These are phyloP conservation scores for Aspergillus cejpii DNA, from an alignment of 2,329 filamentous ascomycete species.

Conservation along the genomic window DNA sequence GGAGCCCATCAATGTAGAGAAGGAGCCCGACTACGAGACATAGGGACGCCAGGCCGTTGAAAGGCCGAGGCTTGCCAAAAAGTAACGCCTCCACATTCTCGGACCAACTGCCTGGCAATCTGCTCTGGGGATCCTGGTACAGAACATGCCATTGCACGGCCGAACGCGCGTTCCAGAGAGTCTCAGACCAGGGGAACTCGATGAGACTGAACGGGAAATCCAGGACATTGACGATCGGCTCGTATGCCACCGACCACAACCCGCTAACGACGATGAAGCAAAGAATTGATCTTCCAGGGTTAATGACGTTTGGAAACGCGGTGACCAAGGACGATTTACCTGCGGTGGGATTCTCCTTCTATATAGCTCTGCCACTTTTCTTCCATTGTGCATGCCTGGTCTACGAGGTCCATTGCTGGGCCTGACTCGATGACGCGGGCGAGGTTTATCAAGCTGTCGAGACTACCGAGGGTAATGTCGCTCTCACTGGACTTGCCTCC, in stretches of 20 bases:
- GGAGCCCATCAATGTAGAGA: background rate
- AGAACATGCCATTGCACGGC: background rate
- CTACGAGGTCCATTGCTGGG: background rate
- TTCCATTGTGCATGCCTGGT: background rate
- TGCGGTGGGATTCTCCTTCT: background rate
- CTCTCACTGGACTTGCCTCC: background rate
- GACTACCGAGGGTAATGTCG: background rate
- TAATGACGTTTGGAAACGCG: background rate
- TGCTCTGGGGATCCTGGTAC: background rate
- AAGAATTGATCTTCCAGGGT: background rate
- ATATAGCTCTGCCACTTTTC: background rate
- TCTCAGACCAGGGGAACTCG: background rate
- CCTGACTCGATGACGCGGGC: constrained; percentile 1
- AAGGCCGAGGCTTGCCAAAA: background rate
- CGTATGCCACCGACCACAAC: background rate
- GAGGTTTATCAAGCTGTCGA: constrained; percentile 1
- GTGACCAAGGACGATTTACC: background rate
- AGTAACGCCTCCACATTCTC: background rate
- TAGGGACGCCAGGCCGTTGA: background rate
- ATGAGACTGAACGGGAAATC: background rate
- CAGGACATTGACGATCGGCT: background rate
- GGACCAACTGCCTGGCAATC: background rate
- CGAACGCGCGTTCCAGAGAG: background rate
- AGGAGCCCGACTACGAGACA: background rate
- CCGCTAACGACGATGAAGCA: background rate